Evolutionary conservation across 331 rosid genomes (phyloP).

Genomic region (Pyrus hybrid): DNA sequence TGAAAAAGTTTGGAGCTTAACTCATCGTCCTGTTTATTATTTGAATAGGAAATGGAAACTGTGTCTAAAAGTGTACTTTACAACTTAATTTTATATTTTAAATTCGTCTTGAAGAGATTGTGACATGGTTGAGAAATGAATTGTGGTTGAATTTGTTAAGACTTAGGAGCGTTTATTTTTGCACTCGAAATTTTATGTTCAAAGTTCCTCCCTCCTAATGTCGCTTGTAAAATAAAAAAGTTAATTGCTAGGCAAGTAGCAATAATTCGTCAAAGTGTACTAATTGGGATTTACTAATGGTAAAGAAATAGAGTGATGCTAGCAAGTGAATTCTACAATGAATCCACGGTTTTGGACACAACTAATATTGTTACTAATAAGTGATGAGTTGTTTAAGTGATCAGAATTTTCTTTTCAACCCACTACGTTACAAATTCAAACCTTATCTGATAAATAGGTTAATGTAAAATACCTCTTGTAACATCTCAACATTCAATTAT

Average conservation of each 20-base stretch:
- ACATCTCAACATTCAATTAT: too few species aligned
- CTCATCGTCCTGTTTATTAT: background rate
- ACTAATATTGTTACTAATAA: too few species aligned
- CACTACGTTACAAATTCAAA: fast-evolving
- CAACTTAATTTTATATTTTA: background rate
- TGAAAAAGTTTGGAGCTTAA: background rate
- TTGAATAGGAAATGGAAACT: background rate
- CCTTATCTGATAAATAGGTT: fast-evolving
- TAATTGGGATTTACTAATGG: background rate
- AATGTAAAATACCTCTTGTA: too few species aligned
- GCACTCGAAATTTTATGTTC: too few species aligned
- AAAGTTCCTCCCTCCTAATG: fast-evolving
- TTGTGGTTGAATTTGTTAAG: too few species aligned
- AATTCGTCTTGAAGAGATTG: too few species aligned
- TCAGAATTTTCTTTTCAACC: fast-evolving
- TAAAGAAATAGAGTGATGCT: background rate
- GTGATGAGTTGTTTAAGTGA: too few species aligned
- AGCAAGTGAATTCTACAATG: background rate
- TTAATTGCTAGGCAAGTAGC: background rate
- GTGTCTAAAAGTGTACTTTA: background rate
- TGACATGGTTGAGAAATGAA: too few species aligned
- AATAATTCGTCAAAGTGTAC: too few species aligned
- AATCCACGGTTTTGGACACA: too few species aligned
- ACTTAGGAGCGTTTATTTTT: background rate
- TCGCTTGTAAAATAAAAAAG: too few species aligned